These are phyloP conservation scores for Gossypium mustelinum DNA, from an alignment of 345 rosid genomes.

Conservation along the genomic window DNA sequence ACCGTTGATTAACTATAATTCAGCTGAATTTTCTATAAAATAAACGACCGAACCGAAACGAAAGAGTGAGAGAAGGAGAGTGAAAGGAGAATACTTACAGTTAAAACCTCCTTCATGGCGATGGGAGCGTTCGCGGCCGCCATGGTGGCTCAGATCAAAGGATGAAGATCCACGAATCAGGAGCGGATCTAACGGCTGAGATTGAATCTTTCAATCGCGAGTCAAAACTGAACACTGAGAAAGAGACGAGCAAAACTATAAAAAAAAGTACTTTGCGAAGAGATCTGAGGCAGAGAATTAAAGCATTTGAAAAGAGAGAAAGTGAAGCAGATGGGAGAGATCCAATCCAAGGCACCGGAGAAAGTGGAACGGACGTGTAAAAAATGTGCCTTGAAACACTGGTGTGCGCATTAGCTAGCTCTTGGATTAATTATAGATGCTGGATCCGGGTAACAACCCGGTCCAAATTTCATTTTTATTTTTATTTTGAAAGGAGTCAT, in stretches of 20 bases:
- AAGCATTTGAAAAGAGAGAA: not conserved
- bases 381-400: constrained; percentile 4
- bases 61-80: constrained; percentile 1
- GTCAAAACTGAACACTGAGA: constrained; percentile 12
- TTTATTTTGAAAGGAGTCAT: too few relatives aligned
- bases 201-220: constrained; percentile 15
- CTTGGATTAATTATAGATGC: not conserved
- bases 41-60: not conserved
- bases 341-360: constrained; percentile 20
- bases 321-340: constrained; percentile 7
- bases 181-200: constrained; percentile 36
- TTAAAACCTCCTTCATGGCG: constrained; percentile 86
- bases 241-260: not conserved
- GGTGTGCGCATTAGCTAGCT: not conserved
- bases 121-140: constrained; percentile 90
- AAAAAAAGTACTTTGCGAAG: constrained; percentile 9
- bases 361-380: constrained; percentile 14
- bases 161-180: constrained; percentile 21
- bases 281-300: constrained; percentile 42
- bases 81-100: constrained; percentile 39
- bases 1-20: constrained; percentile 6
- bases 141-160: constrained; percentile 57
- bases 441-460: not conserved
- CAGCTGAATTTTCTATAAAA: constrained; percentile 16
- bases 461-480: not conserved